A percentile compares a stretch with the other conserved stretches of the same genome.
Evolutionary conservation across 106 monocot species (phyloP).

Genomic region (Dendrobium nobile): DNA sequence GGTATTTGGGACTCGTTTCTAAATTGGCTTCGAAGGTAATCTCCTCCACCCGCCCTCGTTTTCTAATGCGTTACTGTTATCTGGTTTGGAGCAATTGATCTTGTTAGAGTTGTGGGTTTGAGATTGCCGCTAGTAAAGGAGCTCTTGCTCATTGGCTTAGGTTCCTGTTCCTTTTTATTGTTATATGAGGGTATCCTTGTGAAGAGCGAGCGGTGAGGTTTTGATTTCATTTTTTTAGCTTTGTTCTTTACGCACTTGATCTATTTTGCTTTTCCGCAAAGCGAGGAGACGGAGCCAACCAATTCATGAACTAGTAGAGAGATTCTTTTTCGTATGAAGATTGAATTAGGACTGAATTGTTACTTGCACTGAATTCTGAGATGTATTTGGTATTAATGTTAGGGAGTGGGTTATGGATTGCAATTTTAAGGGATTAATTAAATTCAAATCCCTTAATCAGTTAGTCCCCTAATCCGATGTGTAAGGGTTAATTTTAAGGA

Average conservation of each 20-base stretch:
- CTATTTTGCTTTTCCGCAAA: not conserved
- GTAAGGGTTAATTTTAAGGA: not conserved
- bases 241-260: not conserved
- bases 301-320: not conserved
- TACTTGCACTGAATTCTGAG: not conserved
- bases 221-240: conserved; percentile 5
- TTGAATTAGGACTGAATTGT: not conserved
- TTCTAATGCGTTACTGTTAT: not conserved
- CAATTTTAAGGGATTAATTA: not conserved
- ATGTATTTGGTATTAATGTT: not conserved
- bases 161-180: not conserved
- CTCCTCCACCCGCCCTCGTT: not conserved
- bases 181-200: not conserved
- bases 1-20: conserved; percentile 41
- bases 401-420: not conserved
- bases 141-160: not conserved
- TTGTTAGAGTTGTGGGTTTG: not conserved
- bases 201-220: not conserved
- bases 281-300: not conserved
- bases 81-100: not conserved
- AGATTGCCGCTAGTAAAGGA: not conserved
- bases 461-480: not conserved
- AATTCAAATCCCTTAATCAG: not conserved
- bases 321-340: not conserved
- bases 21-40: conserved; percentile 43